These are phyloP conservation scores for Chaetomiaceae sp. DNA, from an alignment of 2,329 filamentous ascomycete species.

Conservation along the genomic window DNA sequence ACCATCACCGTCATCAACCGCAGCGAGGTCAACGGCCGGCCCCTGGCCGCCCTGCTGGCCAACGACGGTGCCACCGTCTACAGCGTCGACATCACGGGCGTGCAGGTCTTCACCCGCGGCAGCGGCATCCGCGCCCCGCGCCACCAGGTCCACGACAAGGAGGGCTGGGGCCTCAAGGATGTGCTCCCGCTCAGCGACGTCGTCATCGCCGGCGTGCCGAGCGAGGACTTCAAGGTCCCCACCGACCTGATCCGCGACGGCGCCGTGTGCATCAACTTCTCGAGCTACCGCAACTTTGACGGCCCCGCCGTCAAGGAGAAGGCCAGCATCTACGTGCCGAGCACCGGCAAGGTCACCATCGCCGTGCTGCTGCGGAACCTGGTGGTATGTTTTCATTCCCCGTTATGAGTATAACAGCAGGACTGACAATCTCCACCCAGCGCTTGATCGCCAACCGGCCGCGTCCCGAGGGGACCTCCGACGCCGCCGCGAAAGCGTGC, in stretches of 20 bases:
- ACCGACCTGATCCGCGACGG: slow-evolving; percentile 78
- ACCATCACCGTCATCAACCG: slow-evolving; percentile 96
- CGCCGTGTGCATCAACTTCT: slow-evolving; percentile 98
- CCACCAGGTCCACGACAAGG: slow-evolving; percentile 82
- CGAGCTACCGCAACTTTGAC: slow-evolving; percentile 89
- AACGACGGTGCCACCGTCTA: slow-evolving; percentile 96
- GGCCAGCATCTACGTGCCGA: slow-evolving; percentile 93
- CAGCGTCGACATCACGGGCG: slow-evolving; percentile 85
- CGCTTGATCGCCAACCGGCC: slow-evolving; percentile 28
- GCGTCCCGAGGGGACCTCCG: slow-evolving; percentile 15
- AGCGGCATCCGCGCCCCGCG: slow-evolving; percentile 78
- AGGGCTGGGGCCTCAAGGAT: slow-evolving; percentile 72
- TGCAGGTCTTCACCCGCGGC: slow-evolving; percentile 88
- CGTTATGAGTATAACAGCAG: too few species aligned
- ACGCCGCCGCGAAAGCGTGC: slow-evolving; percentile 16
- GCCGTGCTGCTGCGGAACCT: slow-evolving; percentile 85
- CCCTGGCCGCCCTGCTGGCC: slow-evolving; percentile 84
- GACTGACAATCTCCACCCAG: slow-evolving; percentile 13
- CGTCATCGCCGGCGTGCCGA: slow-evolving; percentile 87
- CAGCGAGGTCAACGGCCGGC: slow-evolving; percentile 90
- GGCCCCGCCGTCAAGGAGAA: slow-evolving; percentile 83
- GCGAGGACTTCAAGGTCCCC: slow-evolving; percentile 84
- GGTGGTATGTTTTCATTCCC: slow-evolving; percentile 54
- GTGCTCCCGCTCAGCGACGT: slow-evolving; percentile 87
- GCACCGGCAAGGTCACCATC: slow-evolving; percentile 96